Evolutionary conservation across 148 eudicot species (phyloP), one percentile per base, ranked within the genome.

Genomic region (Vaccinium corymbosum): DNA sequence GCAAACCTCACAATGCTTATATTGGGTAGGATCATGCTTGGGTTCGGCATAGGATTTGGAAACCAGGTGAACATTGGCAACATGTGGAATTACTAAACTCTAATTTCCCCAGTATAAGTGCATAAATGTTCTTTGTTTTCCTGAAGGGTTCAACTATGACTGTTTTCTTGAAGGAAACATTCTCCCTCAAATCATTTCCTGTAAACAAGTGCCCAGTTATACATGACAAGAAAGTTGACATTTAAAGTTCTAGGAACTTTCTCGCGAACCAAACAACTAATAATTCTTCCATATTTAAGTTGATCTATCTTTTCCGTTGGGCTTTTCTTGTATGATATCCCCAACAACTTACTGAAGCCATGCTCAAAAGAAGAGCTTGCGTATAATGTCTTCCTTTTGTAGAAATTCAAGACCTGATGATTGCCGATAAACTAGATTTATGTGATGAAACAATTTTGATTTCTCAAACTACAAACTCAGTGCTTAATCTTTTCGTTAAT

Each of bases 1-100:
- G 85, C 86, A 13, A 92, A 94, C 85, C 84, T 95, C 3, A 85
- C 85, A 50, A 95, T 95, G 98, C 95, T 95, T 56, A 88, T 94
- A 66, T 48, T 91, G 74, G 98, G 98, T 27, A 87, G 98, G 59
- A 92, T 94, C 84, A 90, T 95, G 98, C 97, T 95, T 49, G 98
- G 98, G 27, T 72, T 95, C 80, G 98, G 98, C 87, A 95, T 95
- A 72, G 98, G 98, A 72, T 94, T 95, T 64, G 98, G 98, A 78
- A 95, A 95, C 56, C 97, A 93, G 94, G 98, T 94, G 76, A 64
- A 77, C 17, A 50, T 20, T 25, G 20, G 59, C 11, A 29, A 29
- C 57, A 15, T 22, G 1, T 62, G 0, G 20, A 6, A 19, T 5
- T 42, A 13, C 52, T 83, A 57, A 15, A 27, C 80, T 13, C 8